Evolutionary conservation across 306 rosid species (phyloP), one percentile per base, ranked within the genome.

Genomic region (Fagus sylvatica): DNA sequence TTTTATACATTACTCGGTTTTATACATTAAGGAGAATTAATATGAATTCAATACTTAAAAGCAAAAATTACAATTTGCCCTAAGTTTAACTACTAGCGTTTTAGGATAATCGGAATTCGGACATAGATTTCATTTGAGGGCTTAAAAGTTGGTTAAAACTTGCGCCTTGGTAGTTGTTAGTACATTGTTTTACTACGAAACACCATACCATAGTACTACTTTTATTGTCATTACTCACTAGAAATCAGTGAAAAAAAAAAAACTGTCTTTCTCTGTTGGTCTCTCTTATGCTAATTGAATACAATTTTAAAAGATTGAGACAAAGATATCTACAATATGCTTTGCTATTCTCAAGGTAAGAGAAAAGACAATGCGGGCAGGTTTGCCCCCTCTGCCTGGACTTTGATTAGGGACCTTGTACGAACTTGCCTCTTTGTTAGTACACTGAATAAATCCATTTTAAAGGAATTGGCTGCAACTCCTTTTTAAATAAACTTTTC

Each of bases 261-360:
- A 22, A 22, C 28, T 22, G 28, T 22, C 28, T 22, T 22, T 22
- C 28, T 22, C 28, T 22, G 28, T 22, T 22, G 28, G 28, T 22
- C 28, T 22, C 28, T 22, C 28, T 22, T 22, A 22, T 22, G 28
- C 28, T 22, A 22, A 22, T 22, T 22, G 28, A 22, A 22, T 22
- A 22, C 28, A 22, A 22, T 66, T 54, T 46, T 67, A 69, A 84
- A 77, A 86, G 69, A 59, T 74, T 56, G 72, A 49, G 51, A 80
- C 79, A 72, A 22, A 33, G 74, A 76, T 33, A 79, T 54, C 22
- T 59, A 28, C 37, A 19, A 70, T 74, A 67, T 81, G 78, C 85
- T 79, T 84, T 86, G 77, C 82, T 86, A 85, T 83, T 40, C 57
- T 74, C 19, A 17, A 72, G 48, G 66, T 53, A 64, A 82, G 43